These are phyloP conservation scores for Leishmania lainsoni DNA, from an alignment of 208 protist genomes.

Conservation along the genomic window DNA sequence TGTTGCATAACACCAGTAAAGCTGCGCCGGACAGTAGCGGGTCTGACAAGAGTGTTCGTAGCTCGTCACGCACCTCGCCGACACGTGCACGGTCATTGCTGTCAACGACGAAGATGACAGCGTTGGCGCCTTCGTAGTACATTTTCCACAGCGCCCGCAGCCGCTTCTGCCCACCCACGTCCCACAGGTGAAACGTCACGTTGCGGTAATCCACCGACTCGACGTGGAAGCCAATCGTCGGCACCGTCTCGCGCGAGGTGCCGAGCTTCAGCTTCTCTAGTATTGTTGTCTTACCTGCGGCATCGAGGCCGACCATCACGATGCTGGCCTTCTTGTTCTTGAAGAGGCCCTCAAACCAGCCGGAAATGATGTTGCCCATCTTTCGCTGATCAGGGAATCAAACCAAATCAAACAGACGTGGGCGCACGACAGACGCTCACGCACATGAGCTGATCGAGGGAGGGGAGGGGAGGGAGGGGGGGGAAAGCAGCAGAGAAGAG, in stretches of 20 bases:
- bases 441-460: background rate
- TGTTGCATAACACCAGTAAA: slow-evolving; percentile 96
- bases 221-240: slow-evolving; percentile 98
- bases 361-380: slow-evolving; percentile 70
- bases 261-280: slow-evolving; percentile 98
- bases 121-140: slow-evolving; percentile 96
- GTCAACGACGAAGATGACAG: slow-evolving; percentile 95
- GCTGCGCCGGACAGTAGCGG: slow-evolving; percentile 79
- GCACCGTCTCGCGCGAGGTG: slow-evolving; percentile 96
- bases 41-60: slow-evolving; percentile 79
- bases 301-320: slow-evolving; percentile 96
- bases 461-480: too few species aligned
- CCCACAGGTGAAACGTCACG: slow-evolving; percentile 98
- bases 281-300: slow-evolving; percentile 98
- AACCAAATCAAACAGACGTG: background rate
- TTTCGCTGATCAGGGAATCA: background rate
- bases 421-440: background rate
- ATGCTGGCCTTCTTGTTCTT: slow-evolving; percentile 92
- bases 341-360: slow-evolving; percentile 79
- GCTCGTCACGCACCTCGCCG: slow-evolving; percentile 74
- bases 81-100: slow-evolving; percentile 90
- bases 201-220: slow-evolving; percentile 98
- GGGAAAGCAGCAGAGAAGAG: background rate
- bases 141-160: slow-evolving; percentile 95
- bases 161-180: slow-evolving; percentile 97